phyloP scores from a whole-genome alignment of 495 filamentous ascomycete species.

The Patellaria atrata region DNA sequence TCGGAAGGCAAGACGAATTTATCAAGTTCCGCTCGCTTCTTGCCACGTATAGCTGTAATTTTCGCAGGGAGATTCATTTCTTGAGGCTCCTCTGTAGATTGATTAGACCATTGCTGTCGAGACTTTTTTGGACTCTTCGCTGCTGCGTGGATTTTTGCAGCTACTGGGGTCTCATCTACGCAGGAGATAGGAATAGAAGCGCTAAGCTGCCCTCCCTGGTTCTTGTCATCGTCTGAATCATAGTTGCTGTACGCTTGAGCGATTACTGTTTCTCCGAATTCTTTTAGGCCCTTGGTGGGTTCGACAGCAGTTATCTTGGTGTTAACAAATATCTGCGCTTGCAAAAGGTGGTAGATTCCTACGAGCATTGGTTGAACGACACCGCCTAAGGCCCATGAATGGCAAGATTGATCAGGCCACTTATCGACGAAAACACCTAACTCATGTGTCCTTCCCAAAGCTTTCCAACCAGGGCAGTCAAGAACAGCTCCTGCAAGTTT shows the following conservation, averaged over 20 bases:
- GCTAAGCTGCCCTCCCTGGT: too few relatives aligned
- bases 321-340: slow-evolving; percentile 46
- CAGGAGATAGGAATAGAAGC: too few relatives aligned
- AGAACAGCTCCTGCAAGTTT: slow-evolving; percentile 44
- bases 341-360: slow-evolving; percentile 41
- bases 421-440: slow-evolving; percentile 55
- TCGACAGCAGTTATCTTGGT: slow-evolving; percentile 33
- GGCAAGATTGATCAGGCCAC: slow-evolving; percentile 40
- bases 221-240: too few relatives aligned
- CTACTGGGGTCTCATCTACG: too few relatives aligned
- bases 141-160: too few relatives aligned
- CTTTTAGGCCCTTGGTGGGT: slow-evolving; percentile 37
- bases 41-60: too few relatives aligned
- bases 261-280: slow-evolving; percentile 27
- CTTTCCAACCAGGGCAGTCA: slow-evolving; percentile 44
- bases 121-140: too few relatives aligned
- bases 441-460: slow-evolving; percentile 55
- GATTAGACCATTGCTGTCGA: too few relatives aligned
- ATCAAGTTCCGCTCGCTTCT: too few relatives aligned
- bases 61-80: too few relatives aligned
- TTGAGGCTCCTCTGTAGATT: too few relatives aligned
- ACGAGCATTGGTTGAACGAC: slow-evolving; percentile 23
- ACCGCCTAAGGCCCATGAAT: slow-evolving; percentile 49
- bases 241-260: too few relatives aligned
- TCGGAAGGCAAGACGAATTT: slow-evolving; percentile 30